Conservation (phyloP, 768 basidiomycete species). For the Hericium erinaceus region DNA sequence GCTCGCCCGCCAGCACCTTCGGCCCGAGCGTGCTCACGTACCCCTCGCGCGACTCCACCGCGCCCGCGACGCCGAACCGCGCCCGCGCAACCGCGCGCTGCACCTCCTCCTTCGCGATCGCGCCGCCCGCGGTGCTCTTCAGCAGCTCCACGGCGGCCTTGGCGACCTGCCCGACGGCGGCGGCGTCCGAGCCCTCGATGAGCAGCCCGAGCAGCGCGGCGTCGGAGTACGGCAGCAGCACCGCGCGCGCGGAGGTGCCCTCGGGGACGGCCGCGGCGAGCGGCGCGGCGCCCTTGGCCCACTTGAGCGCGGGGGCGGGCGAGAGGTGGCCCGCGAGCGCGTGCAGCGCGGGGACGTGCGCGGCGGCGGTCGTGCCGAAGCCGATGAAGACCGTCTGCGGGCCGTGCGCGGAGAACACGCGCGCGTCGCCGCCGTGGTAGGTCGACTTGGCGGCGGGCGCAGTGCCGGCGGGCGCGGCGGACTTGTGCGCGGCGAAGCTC, state of each 20-base stretch:
- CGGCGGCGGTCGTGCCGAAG: conserved; percentile 62
- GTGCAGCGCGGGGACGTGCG: conserved; percentile 61
- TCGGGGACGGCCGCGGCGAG: conserved; percentile 50
- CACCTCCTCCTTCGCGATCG: conserved; percentile 56
- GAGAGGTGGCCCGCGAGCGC: conserved; percentile 77
- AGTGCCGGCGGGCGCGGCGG: conserved; percentile 27
- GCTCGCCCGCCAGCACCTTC: conserved; percentile 56
- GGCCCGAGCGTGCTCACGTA: conserved; percentile 47
- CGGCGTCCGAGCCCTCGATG: conserved; percentile 57
- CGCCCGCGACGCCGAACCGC: conserved; percentile 71
- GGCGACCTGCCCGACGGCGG: conserved; percentile 57
- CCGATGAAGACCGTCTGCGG: conserved; percentile 80
- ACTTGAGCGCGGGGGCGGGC: conserved; percentile 79
- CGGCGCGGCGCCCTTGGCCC: conserved; percentile 68
- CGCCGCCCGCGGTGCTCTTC: conserved; percentile 34
- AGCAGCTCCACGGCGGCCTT: conserved; percentile 62
- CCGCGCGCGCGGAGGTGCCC: conserved; percentile 56
- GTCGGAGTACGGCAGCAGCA: conserved; percentile 87
- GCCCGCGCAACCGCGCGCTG: conserved; percentile 82
- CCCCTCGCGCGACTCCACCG: conserved; percentile 62
- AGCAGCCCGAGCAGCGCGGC: conserved; percentile 81
- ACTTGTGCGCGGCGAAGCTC: conserved; percentile 43
- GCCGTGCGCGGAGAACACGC: conserved; percentile 51
- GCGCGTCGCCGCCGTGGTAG: conserved; percentile 84
- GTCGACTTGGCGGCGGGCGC: conserved; percentile 30